These are phyloP conservation scores for Dispira parvispora DNA, from an alignment of 192 early-diverging fungal species.

Conservation along the genomic window DNA sequence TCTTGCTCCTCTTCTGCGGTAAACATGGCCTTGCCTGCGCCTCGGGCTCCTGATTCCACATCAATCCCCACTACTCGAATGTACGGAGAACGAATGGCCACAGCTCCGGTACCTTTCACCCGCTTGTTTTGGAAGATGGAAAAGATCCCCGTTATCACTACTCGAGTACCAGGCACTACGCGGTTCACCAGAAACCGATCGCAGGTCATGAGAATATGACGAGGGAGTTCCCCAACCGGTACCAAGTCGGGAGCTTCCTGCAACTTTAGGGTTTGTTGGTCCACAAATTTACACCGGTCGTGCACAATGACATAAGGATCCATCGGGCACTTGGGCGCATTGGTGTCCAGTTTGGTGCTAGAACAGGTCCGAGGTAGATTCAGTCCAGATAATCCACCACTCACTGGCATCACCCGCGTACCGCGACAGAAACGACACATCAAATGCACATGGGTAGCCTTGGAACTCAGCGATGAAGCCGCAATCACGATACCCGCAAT, in stretches of 20 bases:
- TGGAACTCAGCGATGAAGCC: constrained; percentile 69
- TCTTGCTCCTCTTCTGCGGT: constrained; percentile 90
- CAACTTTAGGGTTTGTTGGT: constrained; percentile 92
- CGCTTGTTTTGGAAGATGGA: constrained; percentile 73
- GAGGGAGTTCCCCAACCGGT: constrained; percentile 93
- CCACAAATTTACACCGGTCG: constrained; percentile 90
- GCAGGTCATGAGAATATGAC: constrained; percentile 78
- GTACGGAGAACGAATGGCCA: constrained; percentile 87
- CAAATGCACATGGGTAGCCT: constrained; percentile 76
- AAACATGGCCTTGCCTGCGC: constrained; percentile 46
- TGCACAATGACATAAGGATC: constrained; percentile 91
- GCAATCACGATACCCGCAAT: constrained; percentile 93
- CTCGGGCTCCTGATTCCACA: constrained; percentile 53
- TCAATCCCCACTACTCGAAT: constrained; percentile 87
- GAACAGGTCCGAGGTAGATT: constrained; percentile 70
- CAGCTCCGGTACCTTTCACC: constrained; percentile 49
- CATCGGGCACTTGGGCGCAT: constrained; percentile 31
- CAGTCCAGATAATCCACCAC: constrained; percentile 69
- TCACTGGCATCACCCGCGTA: constrained; percentile 63
- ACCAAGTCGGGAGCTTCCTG: constrained; percentile 96
- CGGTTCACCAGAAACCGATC: constrained; percentile 79
- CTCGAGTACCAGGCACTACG: constrained; percentile 87
- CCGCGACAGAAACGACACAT: constrained; percentile 79
- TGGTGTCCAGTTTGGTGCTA: constrained; percentile 19
- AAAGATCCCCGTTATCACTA: constrained; percentile 87